These are phyloP conservation scores for Microsporum ferrugineum DNA, from an alignment of 2,329 filamentous ascomycete genomes.

Conservation along the genomic window DNA sequence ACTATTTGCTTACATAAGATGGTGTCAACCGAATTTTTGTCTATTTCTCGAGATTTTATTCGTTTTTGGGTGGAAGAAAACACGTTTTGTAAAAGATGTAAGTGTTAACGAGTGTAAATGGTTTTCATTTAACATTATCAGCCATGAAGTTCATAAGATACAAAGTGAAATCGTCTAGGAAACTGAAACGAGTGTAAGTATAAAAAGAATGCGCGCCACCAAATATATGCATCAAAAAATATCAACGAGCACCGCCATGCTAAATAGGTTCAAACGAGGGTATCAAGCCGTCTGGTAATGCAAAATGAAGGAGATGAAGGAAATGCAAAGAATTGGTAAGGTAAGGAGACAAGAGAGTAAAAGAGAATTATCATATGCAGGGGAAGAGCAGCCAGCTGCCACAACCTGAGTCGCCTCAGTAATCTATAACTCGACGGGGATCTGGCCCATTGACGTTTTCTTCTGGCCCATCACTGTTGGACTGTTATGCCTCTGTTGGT, in stretches of 20 bases:
- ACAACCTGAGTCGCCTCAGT: neutral
- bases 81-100: neutral
- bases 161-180: neutral
- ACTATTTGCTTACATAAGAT: neutral
- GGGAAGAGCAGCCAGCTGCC: neutral
- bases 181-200: constrained; percentile 2
- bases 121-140: neutral
- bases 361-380: neutral
- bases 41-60: neutral
- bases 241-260: neutral
- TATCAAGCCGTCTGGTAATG: neutral
- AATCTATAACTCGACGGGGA: neutral
- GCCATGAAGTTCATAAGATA: constrained; percentile 1
- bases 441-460: no score
- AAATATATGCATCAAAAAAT: neutral
- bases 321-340: neutral
- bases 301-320: neutral
- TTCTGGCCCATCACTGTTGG: neutral
- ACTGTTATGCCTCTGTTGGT: neutral
- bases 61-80: no score
- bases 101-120: neutral
- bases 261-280: neutral
- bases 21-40: neutral
- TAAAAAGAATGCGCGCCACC: neutral
- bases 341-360: no score